Conservation (phyloP, 2,329 filamentous ascomycete genomes). For the Colletotrichum gigasporum region DNA sequence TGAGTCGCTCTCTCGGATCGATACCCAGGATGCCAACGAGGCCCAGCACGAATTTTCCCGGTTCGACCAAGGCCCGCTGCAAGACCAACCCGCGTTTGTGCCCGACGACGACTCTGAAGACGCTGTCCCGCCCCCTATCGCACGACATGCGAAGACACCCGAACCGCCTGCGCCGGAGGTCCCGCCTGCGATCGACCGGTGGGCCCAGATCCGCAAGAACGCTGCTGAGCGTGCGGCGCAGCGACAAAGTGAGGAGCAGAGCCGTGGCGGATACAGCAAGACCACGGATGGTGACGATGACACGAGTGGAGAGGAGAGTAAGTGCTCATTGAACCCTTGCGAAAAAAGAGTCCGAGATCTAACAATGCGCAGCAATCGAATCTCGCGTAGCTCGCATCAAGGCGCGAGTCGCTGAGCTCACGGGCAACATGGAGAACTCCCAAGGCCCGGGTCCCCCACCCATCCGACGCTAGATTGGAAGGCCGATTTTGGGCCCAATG, state of each 20-base stretch:
- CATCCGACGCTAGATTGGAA: slow-evolving; percentile 20
- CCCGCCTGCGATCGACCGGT: slow-evolving; percentile 74
- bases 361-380: slow-evolving; percentile 77
- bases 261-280: slow-evolving; percentile 64
- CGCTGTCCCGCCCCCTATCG: slow-evolving; percentile 61
- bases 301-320: slow-evolving; percentile 95
- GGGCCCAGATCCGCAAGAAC: slow-evolving; percentile 96
- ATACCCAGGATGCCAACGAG: slow-evolving; percentile 66
- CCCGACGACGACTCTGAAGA: slow-evolving; percentile 66
- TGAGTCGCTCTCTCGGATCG: slow-evolving; percentile 65
- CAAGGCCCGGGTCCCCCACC: slow-evolving; percentile 43
- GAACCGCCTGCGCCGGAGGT: slow-evolving; percentile 38
- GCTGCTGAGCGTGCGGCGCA: slow-evolving; percentile 82
- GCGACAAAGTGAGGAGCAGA: slow-evolving; percentile 72
- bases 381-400: slow-evolving; percentile 97
- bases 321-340: slow-evolving; percentile 50
- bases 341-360: slow-evolving; percentile 21
- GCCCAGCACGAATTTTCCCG: slow-evolving; percentile 68
- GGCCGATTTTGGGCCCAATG: not conserved
- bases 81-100: slow-evolving; percentile 86
- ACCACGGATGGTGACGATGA: slow-evolving; percentile 78
- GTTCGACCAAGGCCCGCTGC: slow-evolving; percentile 90
- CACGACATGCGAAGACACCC: slow-evolving; percentile 48
- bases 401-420: slow-evolving; percentile 93
- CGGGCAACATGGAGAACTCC: slow-evolving; percentile 78